Conservation (phyloP, 768 basidiomycete species). For the Boletellus ananas region DNA sequence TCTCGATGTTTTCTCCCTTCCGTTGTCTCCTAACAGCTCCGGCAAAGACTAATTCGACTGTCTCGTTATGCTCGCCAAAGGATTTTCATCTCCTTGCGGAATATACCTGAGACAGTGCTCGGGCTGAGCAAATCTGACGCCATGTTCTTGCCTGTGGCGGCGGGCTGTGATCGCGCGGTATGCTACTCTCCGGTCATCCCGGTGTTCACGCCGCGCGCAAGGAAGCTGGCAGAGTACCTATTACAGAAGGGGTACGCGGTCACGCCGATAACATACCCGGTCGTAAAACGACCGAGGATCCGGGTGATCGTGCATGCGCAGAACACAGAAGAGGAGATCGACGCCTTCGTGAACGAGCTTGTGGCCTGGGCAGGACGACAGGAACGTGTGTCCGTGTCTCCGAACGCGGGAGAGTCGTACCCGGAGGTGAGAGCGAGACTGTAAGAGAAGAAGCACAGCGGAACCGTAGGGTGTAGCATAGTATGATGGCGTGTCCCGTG, state of each 20-base stretch:
- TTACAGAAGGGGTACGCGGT: constrained; percentile 13
- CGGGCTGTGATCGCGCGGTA: background rate
- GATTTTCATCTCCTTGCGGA: constrained; percentile 1
- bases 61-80: constrained; percentile 14
- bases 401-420: background rate
- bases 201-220: constrained; percentile 11
- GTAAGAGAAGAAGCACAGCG: background rate
- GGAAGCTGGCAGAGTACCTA: constrained; percentile 13
- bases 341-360: constrained; percentile 7
- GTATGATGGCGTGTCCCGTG: background rate
- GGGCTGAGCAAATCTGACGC: background rate
- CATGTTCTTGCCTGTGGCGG: background rate
- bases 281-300: constrained; percentile 15
- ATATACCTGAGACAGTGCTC: constrained; percentile 7
- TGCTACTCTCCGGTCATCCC: constrained; percentile 20
- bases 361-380: constrained; percentile 11
- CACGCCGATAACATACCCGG: constrained; percentile 8
- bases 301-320: constrained; percentile 16
- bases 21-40: constrained; percentile 9
- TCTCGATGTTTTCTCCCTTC: background rate
- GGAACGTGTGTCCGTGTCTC: background rate
- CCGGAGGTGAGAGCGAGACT: constrained; percentile 12
- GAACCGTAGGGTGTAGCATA: background rate
- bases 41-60: constrained; percentile 5
- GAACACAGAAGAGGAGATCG: constrained; percentile 18